Evolutionary conservation across 2,329 filamentous ascomycete species (phyloP), one percentile per base, ranked within the genome.

Genomic region (Diaporthe sp.): DNA sequence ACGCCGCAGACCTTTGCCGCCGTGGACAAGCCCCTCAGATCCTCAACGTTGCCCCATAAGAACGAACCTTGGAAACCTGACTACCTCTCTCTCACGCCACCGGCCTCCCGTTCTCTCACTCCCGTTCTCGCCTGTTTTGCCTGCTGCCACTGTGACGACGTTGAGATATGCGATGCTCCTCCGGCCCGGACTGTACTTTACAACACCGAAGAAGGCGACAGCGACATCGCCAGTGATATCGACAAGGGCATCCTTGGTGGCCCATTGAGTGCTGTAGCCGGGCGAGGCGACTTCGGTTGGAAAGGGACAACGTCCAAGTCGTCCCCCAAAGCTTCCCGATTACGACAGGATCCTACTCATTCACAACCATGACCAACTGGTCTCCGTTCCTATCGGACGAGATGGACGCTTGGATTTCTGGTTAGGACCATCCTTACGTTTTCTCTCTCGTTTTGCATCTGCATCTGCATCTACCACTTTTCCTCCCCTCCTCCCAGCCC

Each of bases 351-450:
- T 40, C 38, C 60, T 45, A 40, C 47, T 54, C 61, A 9, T 22
- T 22, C 42, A 30, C 30, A 25, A 42, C 47, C 64, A 74, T 70
- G 72, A 47, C 54, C 54, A 52, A 38, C 61, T 69, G 61, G 64
- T 40, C 61, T 50, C 42, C 64, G 45, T 60, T 70, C 54, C 28
- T 60, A 45, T 70, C 72, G n/a, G 72, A 70, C 45, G 72, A 50
- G 55, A 60, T 74, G 61, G 61, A 74, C 33, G 64, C 72, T 22
- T 52, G 67, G 52, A 19, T 74, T 40, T 74, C 64, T 42, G 72
- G 72, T 74, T 42, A 74, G 72, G 30, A 74, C 28, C 22, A 40
- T 47, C n/a, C 54, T 68, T 54, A 8, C 30, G 10, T 35, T n/a
- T n/a, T n/a, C n/a, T n/a, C n/a, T n/a, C n/a, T 6, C 12, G 9